These are phyloP conservation scores for Wallacemonas sp. DNA, from an alignment of 208 protist genomes.

Conservation along the genomic window DNA sequence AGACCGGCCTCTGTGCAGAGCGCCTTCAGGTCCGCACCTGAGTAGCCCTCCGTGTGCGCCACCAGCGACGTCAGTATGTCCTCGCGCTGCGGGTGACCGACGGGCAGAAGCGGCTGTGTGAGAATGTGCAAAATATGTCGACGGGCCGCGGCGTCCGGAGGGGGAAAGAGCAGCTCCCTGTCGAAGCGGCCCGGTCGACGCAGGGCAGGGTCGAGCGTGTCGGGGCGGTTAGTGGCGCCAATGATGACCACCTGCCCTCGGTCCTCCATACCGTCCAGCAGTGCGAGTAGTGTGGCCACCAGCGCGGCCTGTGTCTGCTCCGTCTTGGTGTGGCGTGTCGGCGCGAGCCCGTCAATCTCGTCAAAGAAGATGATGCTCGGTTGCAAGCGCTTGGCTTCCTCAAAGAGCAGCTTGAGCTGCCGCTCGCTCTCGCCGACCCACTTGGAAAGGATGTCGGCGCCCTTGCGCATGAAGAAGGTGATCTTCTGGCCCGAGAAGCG, in stretches of 20 bases:
- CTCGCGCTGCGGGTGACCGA: constrained; percentile 25
- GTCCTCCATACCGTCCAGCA: constrained; percentile 95
- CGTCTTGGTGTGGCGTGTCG: constrained; percentile 68
- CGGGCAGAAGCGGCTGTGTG: constrained; percentile 97
- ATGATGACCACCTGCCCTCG: constrained; percentile 94
- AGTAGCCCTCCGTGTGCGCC: constrained; percentile 96
- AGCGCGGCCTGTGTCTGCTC: constrained; percentile 85
- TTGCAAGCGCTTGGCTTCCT: constrained; percentile 93
- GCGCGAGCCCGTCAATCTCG: constrained; percentile 98
- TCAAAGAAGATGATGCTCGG: constrained; percentile 99
- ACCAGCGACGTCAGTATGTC: constrained; percentile 87
- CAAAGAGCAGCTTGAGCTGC: constrained; percentile 96
- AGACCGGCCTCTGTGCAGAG: constrained; percentile 98
- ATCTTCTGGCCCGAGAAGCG: constrained; percentile 88
- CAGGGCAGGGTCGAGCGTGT: constrained; percentile 96
- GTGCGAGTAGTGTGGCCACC: constrained; percentile 91
- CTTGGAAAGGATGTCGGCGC: constrained; percentile 97
- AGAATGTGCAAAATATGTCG: constrained; percentile 96
- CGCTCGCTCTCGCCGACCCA: constrained; percentile 98
- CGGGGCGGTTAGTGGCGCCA: constrained; percentile 94
- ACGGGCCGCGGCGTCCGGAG: constrained; percentile 71
- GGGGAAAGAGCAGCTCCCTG: constrained; percentile 91
- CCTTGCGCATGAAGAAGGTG: constrained; percentile 97
- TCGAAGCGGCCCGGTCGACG: constrained; percentile 97
- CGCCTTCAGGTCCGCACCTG: constrained; percentile 98